These are phyloP conservation scores for Melanomma pulvis-pyrius DNA, from an alignment of 495 filamentous ascomycete genomes.

Conservation along the genomic window DNA sequence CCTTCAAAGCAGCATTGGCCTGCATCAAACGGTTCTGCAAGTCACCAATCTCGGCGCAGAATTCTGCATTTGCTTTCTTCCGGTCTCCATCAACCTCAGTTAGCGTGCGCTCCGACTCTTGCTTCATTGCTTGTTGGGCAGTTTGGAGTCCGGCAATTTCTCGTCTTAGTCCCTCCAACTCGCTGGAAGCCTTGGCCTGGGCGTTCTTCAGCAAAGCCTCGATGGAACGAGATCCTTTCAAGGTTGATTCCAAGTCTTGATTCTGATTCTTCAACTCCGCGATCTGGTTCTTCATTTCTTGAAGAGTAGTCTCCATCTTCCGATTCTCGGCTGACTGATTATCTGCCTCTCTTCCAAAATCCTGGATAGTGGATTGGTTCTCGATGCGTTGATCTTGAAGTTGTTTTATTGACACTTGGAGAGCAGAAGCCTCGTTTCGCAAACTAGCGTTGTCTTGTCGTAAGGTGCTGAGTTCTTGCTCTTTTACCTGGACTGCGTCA, in stretches of 20 bases:
- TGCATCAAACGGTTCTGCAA: constrained; percentile 6
- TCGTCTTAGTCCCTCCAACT: constrained; percentile 11
- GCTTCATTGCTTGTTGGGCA: background rate
- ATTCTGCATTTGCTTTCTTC: background rate
- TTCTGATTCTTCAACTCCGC: constrained; percentile 13
- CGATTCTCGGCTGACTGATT: background rate
- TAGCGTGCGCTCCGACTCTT: background rate
- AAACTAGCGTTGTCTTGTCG: background rate
- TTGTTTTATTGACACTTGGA: background rate
- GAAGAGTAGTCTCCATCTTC: constrained; percentile 18
- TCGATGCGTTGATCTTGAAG: background rate
- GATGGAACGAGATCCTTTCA: constrained; percentile 2
- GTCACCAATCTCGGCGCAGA: constrained; percentile 6
- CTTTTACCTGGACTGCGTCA: background rate
- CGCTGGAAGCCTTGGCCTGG: background rate
- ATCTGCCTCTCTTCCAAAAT: constrained; percentile 5
- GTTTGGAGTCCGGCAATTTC: background rate
- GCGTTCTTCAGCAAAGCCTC: constrained; percentile 9
- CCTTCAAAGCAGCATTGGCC: background rate
- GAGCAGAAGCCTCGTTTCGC: background rate
- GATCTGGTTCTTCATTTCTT: constrained; percentile 1
- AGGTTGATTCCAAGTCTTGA: constrained; percentile 13
- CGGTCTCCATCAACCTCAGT: background rate
- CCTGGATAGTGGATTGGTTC: constrained; percentile 10
- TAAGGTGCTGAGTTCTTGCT: constrained; percentile 1